Percentiles rank a stretch among this genome's conserved stretches.
Conservation (phyloP, 768 basidiomycete genomes). For the Lactarius trivialis region DNA sequence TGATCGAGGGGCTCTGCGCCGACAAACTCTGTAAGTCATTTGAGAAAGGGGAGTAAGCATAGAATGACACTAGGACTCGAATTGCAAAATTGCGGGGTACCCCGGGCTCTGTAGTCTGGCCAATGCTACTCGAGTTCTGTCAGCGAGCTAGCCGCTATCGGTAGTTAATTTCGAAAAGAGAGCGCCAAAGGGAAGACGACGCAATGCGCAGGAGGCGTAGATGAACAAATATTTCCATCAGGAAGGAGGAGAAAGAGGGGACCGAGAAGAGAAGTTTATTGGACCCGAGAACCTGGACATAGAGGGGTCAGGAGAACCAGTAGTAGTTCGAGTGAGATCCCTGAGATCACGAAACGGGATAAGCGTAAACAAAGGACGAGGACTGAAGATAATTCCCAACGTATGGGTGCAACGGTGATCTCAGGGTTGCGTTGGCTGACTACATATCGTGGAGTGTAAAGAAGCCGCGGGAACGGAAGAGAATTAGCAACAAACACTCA, state of each 20-base stretch:
- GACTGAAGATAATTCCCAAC: slow-evolving; percentile 11
- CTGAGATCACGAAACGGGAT: slow-evolving; percentile 16
- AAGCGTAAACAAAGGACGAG: slow-evolving; percentile 8
- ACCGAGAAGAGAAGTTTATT: slow-evolving; percentile 22
- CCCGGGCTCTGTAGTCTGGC: background rate
- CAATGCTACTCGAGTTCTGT: slow-evolving; percentile 1
- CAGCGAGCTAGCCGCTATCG: slow-evolving; percentile 14
- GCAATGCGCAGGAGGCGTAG: slow-evolving; percentile 22
- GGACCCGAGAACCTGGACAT: slow-evolving; percentile 16
- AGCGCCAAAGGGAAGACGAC: slow-evolving; percentile 12
- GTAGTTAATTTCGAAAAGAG: slow-evolving; percentile 14
- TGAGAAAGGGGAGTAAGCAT: background rate
- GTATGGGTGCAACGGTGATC: slow-evolving; percentile 16
- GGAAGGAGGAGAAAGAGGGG: slow-evolving; percentile 22
- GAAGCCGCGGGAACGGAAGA: slow-evolving; percentile 20
- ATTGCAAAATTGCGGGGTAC: slow-evolving; percentile 17
- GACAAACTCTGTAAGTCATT: background rate
- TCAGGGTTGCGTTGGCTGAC: slow-evolving; percentile 22
- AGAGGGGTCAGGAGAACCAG: slow-evolving; percentile 21
- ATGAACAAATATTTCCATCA: slow-evolving; percentile 24
- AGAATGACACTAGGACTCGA: slow-evolving; percentile 12
- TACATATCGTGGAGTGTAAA: slow-evolving; percentile 16
- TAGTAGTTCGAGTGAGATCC: slow-evolving; percentile 14
- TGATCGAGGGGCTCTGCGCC: slow-evolving; percentile 21
- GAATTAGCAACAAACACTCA: slow-evolving; percentile 10